These are phyloP conservation scores for Sugiyamaella qingdaonensis DNA, from an alignment of 805 yeast genomes.

Conservation along the genomic window DNA sequence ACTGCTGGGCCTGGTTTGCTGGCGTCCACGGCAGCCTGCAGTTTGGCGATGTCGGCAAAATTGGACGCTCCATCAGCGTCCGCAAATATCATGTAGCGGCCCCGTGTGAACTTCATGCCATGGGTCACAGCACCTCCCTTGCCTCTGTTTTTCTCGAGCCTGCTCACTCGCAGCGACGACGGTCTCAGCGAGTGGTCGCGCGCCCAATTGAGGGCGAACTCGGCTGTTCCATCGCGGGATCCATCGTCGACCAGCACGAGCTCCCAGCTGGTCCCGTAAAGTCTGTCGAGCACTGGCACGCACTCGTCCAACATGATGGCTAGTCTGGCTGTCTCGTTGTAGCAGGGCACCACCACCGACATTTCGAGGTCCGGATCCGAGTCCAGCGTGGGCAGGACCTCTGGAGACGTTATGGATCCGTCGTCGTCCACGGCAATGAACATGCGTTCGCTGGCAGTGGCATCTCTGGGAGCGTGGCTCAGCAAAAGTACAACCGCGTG, in stretches of 20 bases:
- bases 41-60: slow-evolving; percentile 61
- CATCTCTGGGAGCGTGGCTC: slow-evolving; percentile 16
- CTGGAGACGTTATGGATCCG: slow-evolving; percentile 1
- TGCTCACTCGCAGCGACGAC: slow-evolving; percentile 65
- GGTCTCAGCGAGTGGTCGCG: slow-evolving; percentile 46
- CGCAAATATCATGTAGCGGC: slow-evolving; percentile 75
- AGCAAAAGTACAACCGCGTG: slow-evolving; percentile 12
- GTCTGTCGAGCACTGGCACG: slow-evolving; percentile 45
- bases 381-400: slow-evolving; percentile 7
- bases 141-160: slow-evolving; percentile 74
- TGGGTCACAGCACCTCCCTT: slow-evolving; percentile 97
- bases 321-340: slow-evolving; percentile 75
- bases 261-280: slow-evolving; percentile 52
- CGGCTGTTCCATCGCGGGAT: slow-evolving; percentile 73
- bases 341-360: slow-evolving; percentile 90
- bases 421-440: slow-evolving; percentile 1
- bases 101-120: slow-evolving; percentile 74
- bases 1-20: slow-evolving; percentile 45
- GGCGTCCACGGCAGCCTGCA: slow-evolving; percentile 42
- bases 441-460: slow-evolving; percentile 9
- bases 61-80: slow-evolving; percentile 97
- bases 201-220: slow-evolving; percentile 62
- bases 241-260: slow-evolving; percentile 90
- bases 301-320: slow-evolving; percentile 38
- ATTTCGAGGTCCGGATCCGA: slow-evolving; percentile 40